A percentile compares a stretch with the other conserved stretches of the same genome.
Evolutionary conservation across 2,329 filamentous ascomycete genomes (phyloP).

Genomic region (Arthrobotrys megalospora): DNA sequence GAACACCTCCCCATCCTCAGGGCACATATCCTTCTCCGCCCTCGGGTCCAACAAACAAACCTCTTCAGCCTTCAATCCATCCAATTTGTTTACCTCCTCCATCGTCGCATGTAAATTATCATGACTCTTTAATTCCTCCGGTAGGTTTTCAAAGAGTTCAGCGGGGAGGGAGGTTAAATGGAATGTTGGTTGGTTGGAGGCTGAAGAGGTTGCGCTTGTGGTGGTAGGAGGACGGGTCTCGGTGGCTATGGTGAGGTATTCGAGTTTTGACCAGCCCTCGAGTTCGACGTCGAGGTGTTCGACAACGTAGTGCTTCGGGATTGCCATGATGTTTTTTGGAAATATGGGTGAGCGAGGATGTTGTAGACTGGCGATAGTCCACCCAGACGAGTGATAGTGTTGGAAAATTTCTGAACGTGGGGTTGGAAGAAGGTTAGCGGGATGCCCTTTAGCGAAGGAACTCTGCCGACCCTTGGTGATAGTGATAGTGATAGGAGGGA

Average conservation of each 20-base stretch:
- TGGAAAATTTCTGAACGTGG: conserved; percentile 45
- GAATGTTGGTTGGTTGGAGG: conserved; percentile 74
- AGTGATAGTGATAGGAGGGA: background rate
- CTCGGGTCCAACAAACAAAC: conserved; percentile 93
- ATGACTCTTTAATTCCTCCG: conserved; percentile 73
- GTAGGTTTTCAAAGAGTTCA: conserved; percentile 72
- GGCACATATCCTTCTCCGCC: conserved; percentile 83
- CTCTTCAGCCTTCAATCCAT: conserved; percentile 77
- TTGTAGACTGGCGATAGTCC: conserved; percentile 2
- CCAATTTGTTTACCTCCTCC: conserved; percentile 86
- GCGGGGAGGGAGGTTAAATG: conserved; percentile 84
- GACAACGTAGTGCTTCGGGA: conserved; percentile 55
- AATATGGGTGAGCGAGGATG: background rate
- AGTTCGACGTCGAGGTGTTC: conserved; percentile 88
- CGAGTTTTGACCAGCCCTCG: conserved; percentile 91
- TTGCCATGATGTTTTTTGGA: conserved; percentile 5
- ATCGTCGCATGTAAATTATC: conserved; percentile 79
- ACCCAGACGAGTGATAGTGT: conserved; percentile 2
- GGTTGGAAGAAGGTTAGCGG: conserved; percentile 27
- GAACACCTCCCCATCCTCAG: conserved; percentile 85
- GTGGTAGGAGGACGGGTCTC: conserved; percentile 74
- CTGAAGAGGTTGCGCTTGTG: background rate
- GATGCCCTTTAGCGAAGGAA: conserved; percentile 21
- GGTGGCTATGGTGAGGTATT: conserved; percentile 88
- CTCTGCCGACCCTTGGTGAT: background rate